Evolutionary conservation across 306 rosid genomes (phyloP).

Genomic region (Canavalia ensiformis): DNA sequence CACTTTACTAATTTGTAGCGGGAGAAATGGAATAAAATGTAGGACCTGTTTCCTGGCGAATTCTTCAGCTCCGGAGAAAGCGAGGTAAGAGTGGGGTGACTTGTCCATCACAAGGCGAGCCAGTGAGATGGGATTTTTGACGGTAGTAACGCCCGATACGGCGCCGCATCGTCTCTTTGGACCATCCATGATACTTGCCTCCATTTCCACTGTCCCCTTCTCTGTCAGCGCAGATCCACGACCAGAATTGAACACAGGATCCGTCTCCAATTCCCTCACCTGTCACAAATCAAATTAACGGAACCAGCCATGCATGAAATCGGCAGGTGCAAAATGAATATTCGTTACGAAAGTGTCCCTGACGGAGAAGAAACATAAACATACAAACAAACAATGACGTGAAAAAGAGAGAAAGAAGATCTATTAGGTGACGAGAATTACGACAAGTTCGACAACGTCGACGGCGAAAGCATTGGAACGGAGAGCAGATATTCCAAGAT

Average conservation of each 20-base stretch:
- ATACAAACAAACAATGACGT: too few species aligned
- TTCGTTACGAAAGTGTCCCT: not conserved
- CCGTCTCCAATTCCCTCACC: slow-evolving; percentile 85
- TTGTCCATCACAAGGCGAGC: slow-evolving; percentile 98
- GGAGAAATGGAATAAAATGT: too few species aligned
- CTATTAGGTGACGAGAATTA: slow-evolving; percentile 46
- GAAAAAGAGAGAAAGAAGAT: too few species aligned
- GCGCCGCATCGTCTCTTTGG: slow-evolving; percentile 87
- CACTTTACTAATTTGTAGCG: not conserved
- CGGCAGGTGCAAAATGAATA: too few species aligned
- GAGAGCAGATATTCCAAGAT: slow-evolving; percentile 85
- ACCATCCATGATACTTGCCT: slow-evolving; percentile 98
- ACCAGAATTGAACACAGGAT: slow-evolving; percentile 91
- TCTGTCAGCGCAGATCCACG: slow-evolving; percentile 92
- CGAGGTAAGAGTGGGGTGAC: slow-evolving; percentile 96
- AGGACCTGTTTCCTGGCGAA: slow-evolving; percentile 83
- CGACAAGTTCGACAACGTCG: slow-evolving; percentile 95
- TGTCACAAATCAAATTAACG: slow-evolving; percentile 13
- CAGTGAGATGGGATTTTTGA: slow-evolving; percentile 85
- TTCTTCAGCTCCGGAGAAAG: slow-evolving; percentile 87
- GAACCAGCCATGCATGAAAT: too few species aligned
- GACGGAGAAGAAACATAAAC: too few species aligned
- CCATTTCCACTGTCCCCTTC: slow-evolving; percentile 93
- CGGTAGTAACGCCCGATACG: slow-evolving; percentile 84
- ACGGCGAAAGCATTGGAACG: slow-evolving; percentile 76